phyloP scores from a whole-genome alignment of 306 rosid genomes.

The Prunus kanzakura region DNA sequence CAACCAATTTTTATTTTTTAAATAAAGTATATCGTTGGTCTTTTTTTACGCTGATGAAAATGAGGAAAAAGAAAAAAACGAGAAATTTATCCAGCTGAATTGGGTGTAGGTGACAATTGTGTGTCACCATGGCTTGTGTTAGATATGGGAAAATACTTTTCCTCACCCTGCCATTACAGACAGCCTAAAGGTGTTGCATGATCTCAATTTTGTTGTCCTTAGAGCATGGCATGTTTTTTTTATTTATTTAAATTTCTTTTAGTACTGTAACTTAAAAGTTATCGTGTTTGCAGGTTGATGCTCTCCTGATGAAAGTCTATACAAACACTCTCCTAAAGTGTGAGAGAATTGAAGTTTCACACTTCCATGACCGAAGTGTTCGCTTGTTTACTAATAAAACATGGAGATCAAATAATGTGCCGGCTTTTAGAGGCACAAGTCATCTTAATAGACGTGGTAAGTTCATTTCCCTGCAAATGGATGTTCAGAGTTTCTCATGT shows the following conservation, averaged over 20 bases:
- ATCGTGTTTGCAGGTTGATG: constrained; percentile 33
- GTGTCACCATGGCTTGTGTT: too few relatives aligned
- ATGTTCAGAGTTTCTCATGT: neutral
- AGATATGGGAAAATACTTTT: neutral
- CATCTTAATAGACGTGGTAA: constrained; percentile 26
- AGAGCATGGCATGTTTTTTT: neutral
- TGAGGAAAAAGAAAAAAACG: neutral
- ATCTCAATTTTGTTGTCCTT: neutral
- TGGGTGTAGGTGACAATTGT: neutral
- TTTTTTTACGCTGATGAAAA: neutral
- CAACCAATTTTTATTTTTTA: too few relatives aligned
- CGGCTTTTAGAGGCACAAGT: constrained; percentile 16
- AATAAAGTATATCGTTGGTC: too few relatives aligned
- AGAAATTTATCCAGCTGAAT: neutral
- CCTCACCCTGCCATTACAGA: neutral
- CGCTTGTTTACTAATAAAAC: constrained; percentile 7
- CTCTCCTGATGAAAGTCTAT: constrained; percentile 29
- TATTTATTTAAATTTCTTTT: neutral
- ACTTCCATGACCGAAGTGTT: constrained; percentile 17
- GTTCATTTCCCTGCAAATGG: constrained; percentile 12
- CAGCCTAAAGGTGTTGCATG: neutral
- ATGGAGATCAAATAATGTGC: constrained; percentile 28
- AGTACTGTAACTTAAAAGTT: neutral
- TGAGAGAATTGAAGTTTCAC: constrained; percentile 30
- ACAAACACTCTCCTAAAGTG: constrained; percentile 27